phyloP scores from a whole-genome alignment of 2,329 filamentous ascomycete species.

The Myriosclerotinia scirpicola region DNA sequence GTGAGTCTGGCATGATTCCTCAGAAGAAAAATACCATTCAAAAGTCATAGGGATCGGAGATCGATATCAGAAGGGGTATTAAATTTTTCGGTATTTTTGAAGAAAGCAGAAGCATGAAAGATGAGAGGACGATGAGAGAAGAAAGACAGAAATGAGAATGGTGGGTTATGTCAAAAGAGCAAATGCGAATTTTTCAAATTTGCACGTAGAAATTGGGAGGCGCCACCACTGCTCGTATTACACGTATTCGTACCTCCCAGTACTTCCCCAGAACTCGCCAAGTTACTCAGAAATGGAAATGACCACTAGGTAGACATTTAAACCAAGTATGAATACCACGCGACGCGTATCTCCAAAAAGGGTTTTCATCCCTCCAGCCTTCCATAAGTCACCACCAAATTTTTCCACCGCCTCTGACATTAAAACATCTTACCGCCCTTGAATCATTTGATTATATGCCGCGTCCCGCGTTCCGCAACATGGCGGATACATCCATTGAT shows the following conservation, averaged over 20 bases:
- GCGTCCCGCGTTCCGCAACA: constrained; percentile 15
- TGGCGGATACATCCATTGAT: not conserved
- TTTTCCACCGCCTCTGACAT: not conserved
- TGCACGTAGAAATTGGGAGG: not conserved
- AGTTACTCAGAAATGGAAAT: not conserved
- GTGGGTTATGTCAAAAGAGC: not conserved
- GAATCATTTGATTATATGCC: not conserved
- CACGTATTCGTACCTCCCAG: not conserved
- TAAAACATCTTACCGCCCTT: not conserved
- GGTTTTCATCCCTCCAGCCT: not conserved
- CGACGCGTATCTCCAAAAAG: not conserved
- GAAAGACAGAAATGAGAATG: not conserved
- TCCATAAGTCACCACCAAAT: not conserved
- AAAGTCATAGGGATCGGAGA: not conserved
- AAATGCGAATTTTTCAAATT: not conserved
- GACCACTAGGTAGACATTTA: not conserved
- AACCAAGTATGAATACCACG: not conserved
- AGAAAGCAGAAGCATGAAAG: not conserved
- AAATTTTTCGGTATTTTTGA: not conserved
- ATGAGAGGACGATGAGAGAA: not conserved
- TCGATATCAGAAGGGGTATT: not conserved
- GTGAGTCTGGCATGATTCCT: not conserved
- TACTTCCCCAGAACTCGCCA: no score
- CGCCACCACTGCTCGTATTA: not conserved
- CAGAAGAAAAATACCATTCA: not conserved